Evolutionary conservation across 345 rosid genomes (phyloP), one percentile per base, ranked within the genome.

Genomic region (Lumnitzera littorea): DNA sequence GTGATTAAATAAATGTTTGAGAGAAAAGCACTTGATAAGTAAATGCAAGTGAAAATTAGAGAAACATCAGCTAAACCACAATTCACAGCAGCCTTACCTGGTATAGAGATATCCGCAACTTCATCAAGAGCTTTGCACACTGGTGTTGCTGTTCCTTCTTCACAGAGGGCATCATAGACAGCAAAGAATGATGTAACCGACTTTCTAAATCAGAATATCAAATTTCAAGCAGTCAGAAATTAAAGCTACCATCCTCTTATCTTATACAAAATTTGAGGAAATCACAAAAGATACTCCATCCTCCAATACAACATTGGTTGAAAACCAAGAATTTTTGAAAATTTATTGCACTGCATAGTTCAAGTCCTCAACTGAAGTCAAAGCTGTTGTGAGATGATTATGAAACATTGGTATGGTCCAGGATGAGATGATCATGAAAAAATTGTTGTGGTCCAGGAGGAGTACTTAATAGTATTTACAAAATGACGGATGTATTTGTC

Each of bases 81-180:
- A 36, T 12, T 48, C 12, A 13, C 50, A 16, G 12, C 49, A 58
- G 68, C 60, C 36, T 50, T 75, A 94, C 99, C 99, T 75, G 95
- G 87, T 57, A 90, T 79, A 68, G 99, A 90, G 72, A 87, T 76
- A 77, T 89, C 97, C 41, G 97, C 88, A 77, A 92, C 81, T 76
- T 92, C 96, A 76, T 86, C 82, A 17, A 94, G 96, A 73, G 95
- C 91, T 67, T 74, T 76, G 68, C 96, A 94, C n/a, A 94, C 97
- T 65, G 96, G 65, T 55, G 86, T 84, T 59, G 99, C 89, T 46
- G 82, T 86, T 69, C 97, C 99, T 83, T 94, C 99, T 75, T 94
- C 99, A 51, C 90, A 90, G 5, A 94, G 84, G 3, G 87, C 90
- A 79, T 94, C 99, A 75, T 74, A 90, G 3, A 89, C 81, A 55